Conservation (phyloP, 192 early-diverging fungal genomes). For the Irineochytrium annulatum region DNA sequence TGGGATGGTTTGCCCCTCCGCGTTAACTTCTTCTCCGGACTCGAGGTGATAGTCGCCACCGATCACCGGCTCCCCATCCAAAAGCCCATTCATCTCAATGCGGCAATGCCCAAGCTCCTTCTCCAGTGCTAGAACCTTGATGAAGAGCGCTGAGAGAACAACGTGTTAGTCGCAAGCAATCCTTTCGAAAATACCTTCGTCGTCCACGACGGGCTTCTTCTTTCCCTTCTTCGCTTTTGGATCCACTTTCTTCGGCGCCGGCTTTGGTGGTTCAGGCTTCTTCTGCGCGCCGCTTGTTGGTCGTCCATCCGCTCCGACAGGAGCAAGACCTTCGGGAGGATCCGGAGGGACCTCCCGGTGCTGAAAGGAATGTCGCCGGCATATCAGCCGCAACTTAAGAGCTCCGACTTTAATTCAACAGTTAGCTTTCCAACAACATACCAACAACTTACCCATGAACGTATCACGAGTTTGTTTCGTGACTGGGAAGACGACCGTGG, state of each 20-base stretch:
- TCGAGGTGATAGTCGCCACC: constrained; percentile 10
- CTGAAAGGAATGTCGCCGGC: not conserved
- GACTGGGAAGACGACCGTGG: constrained; percentile 1
- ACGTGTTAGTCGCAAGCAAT: not conserved
- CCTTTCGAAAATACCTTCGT: constrained; percentile 6
- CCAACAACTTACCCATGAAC: constrained; percentile 3
- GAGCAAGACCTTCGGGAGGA: not conserved
- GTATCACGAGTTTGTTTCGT: constrained; percentile 7
- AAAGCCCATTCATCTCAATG: constrained; percentile 1
- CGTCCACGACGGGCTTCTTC: constrained; percentile 10
- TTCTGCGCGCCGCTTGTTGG: not conserved
- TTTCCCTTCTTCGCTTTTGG: constrained; percentile 4
- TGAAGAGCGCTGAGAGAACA: constrained; percentile 6
- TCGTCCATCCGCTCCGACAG: not conserved
- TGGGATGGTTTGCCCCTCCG: not conserved
- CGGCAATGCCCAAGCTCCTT: not conserved
- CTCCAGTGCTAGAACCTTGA: constrained; percentile 2
- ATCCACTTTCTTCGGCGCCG: not conserved
- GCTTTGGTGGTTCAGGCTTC: not conserved
- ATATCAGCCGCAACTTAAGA: constrained; percentile 1
- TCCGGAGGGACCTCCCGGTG: not conserved
- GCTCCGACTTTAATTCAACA: not conserved
- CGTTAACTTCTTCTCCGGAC: not conserved
- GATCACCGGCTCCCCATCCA: constrained; percentile 13
- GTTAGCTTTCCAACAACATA: not conserved